Base-by-base conservation (phyloP, 768 basidiomycete species). In the Termitomyces sp. region DNA sequence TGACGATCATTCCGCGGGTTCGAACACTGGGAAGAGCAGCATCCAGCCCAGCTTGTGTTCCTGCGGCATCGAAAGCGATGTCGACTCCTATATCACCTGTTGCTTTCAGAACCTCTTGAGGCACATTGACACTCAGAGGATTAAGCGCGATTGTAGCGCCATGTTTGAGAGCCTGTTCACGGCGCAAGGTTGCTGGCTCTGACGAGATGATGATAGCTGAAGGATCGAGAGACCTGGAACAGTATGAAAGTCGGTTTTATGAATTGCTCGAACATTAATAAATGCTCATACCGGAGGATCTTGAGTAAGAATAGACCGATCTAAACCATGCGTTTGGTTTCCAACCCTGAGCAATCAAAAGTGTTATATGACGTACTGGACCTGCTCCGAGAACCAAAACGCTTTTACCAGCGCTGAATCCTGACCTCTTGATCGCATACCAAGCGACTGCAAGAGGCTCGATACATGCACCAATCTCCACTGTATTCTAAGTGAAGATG, bases 381-480 rank as follows among this genome's bases (percentile, higher is more conserved):
- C 80, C 80, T 26, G 72, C 73, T 20, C 79, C 79, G 13, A 74
- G 56, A 3, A 81, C 66, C 30, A 81, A 71, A 14, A 68, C 78
- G 14, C 65, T 73, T 49, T 75, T 62, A 0, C 79, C 77, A 30
- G 60, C 56, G 55, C 68, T 67, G 61, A 76, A 75, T 0, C 70
- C 70, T 1, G 75, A 73, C 35, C 69, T 66, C 60, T 78, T 76
- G 18, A 78, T 74, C 2, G 76, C 76, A 49, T 79, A 74, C 65
- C 74, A 78, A 0, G 75, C 77, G 2, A 80, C 77, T 1, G 78
- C 70, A 6, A 81, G 69, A 0, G 80, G 79, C 62, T 81, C 80
- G 13, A 77, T 68, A 60, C 74, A 73, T 3, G 79, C 79, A 1
- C 76, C 80, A 10, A 77, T 61, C 20, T 81, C 79, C 45, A 81